Evolutionary conservation across 2,329 filamentous ascomycete genomes (phyloP), one percentile per base, ranked within the genome.

Genomic region (Ascosphaera aggregata): DNA sequence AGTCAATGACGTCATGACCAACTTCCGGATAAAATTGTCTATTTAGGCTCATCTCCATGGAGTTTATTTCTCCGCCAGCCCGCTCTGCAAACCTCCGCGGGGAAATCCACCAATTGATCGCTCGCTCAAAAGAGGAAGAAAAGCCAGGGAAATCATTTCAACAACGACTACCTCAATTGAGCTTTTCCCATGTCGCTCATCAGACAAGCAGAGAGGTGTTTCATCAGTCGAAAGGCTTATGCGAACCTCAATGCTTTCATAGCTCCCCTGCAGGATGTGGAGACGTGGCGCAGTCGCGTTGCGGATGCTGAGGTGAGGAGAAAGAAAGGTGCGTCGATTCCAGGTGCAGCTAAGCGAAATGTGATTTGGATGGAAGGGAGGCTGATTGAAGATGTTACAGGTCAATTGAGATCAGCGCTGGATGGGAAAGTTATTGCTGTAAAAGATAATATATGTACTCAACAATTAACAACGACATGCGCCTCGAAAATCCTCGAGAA

Each of bases 381-480:
- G 22, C 22, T 27, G 11, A 27, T 5, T 11, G 5, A 27, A 27
- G 5, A 27, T 27, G 22, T 27, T 5, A 9, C 20, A 17, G 17
- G 17, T 34, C 19, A 30, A 24, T 35, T 20, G 7, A 57, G 49
- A 32, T 62, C 59, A 2, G 24, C 44, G 4, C 39, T 64, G 3
- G 59, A 64, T 36, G 63, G 63, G 16, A 53, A 51, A 13, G 42
- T 63, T n/a, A 56, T 80, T 39, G 73, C 74, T 3, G 62, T 84
- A 39, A 85, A 85, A 52, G 79, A 85, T 58, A 85, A 84, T 51
- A 81, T 85, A 45, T 69, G 73, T 39, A 78, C 76, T 0, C 54
- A 52, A 16, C 59, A 65, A 24, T 11, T 11, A 27, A 56, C 69
- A 1, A 93, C 85, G 18, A 91, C 85, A 58, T 92, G 84, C 57